Conservation (phyloP, 176 grass and related monocot species). For the Panicum miliaceum region DNA sequence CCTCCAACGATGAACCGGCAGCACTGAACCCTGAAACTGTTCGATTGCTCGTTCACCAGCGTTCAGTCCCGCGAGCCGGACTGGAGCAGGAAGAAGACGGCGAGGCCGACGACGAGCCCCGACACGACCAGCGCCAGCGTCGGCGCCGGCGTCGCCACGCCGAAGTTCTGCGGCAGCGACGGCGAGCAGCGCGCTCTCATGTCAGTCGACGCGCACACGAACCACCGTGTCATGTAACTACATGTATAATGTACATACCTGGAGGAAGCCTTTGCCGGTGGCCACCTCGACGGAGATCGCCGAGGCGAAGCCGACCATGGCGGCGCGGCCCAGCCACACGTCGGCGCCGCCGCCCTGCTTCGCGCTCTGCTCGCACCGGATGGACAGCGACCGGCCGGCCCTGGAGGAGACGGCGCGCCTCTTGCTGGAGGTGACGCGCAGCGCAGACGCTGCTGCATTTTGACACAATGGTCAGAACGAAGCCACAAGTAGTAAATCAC, state of each 20-base stretch:
- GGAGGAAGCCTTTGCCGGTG: conserved; percentile 79
- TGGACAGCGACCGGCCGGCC: conserved; percentile 37
- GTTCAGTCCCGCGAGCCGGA: conserved; percentile 55
- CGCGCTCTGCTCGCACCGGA: conserved; percentile 73
- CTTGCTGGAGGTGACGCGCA: conserved; percentile 43
- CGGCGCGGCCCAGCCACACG: conserved; percentile 80
- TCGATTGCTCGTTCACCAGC: not conserved
- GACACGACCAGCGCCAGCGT: conserved; percentile 66
- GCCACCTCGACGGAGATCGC: conserved; percentile 77
- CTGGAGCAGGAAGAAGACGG: conserved; percentile 77
- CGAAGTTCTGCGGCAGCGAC: conserved; percentile 73
- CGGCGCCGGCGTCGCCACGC: conserved; percentile 60
- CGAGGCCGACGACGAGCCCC: conserved; percentile 72
- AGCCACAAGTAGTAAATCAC: not conserved
- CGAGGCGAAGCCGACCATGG: conserved; percentile 81
- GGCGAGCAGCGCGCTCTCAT: not conserved
- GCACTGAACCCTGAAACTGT: not conserved
- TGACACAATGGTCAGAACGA: not conserved
- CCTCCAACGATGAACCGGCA: too few species aligned
- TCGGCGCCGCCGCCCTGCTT: conserved; percentile 49
- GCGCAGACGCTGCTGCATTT: conserved; percentile 26
- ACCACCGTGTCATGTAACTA: too few species aligned
- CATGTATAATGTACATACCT: conserved; percentile 40
- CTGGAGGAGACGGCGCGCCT: conserved; percentile 25
- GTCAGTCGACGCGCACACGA: too few species aligned